phyloP scores from a whole-genome alignment of 2,329 filamentous ascomycete species.

The Paecilomyces dactylethromorphus region DNA sequence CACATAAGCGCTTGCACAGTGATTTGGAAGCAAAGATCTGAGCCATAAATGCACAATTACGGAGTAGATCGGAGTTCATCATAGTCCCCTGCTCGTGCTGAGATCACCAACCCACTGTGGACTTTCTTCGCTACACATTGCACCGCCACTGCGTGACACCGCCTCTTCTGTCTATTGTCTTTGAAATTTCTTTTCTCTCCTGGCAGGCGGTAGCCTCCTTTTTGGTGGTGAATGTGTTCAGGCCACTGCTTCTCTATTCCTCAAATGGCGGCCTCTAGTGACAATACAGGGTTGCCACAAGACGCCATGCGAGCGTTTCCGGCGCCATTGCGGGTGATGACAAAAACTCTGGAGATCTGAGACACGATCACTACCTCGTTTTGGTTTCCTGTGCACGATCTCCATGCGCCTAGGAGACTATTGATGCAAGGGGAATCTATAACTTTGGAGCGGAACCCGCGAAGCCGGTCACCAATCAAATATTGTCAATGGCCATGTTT shows the following conservation, averaged over 20 bases:
- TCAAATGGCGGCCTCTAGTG: neutral
- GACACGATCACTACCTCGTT: neutral
- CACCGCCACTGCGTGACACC: neutral
- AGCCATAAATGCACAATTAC: neutral
- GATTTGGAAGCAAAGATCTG: neutral
- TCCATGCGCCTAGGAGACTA: slow-evolving; percentile 22
- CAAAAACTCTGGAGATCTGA: neutral
- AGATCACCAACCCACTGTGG: neutral
- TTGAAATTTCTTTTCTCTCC: neutral
- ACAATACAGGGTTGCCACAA: neutral
- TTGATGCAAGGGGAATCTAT: slow-evolving; percentile 31
- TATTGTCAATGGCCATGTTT: slow-evolving; percentile 14
- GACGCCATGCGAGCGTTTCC: neutral
- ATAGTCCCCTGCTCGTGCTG: neutral
- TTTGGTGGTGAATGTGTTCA: neutral
- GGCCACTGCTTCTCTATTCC: neutral
- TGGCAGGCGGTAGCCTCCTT: neutral
- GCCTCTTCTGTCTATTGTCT: neutral
- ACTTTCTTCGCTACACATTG: neutral
- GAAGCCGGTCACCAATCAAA: slow-evolving; percentile 31
- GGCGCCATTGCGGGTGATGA: neutral
- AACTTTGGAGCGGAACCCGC: slow-evolving; percentile 19
- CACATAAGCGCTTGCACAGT: neutral
- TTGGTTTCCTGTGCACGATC: slow-evolving; percentile 8
- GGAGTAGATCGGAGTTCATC: neutral